Conservation (phyloP, 495 filamentous ascomycete genomes). For the Podospora anserina region DNA sequence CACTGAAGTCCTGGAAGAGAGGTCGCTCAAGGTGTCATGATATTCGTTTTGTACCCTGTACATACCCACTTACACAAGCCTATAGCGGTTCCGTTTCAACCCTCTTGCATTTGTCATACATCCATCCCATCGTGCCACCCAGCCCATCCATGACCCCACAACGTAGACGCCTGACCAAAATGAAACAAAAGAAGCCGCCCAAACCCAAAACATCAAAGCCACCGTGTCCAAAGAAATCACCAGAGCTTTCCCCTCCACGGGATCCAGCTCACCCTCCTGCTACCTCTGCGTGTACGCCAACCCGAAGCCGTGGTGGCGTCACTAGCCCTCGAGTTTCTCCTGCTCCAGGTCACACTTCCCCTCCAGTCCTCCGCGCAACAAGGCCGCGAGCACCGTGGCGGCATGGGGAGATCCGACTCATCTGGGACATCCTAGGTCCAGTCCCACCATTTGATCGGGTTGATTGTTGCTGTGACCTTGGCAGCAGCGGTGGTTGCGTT, state of each 20-base stretch:
- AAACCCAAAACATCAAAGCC: not conserved
- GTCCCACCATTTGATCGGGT: not conserved
- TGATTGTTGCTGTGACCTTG: not conserved
- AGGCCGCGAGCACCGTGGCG: not conserved
- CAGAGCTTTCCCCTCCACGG: conserved; percentile 18
- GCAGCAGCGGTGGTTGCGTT: not conserved
- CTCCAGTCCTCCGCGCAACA: not conserved
- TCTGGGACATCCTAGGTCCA: not conserved
- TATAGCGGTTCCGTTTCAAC: not conserved
- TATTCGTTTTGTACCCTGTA: not conserved
- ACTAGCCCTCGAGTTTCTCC: not conserved
- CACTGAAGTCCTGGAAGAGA: not conserved
- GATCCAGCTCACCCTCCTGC: conserved; percentile 22
- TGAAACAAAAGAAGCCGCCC: not conserved
- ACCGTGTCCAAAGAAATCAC: conserved; percentile 13
- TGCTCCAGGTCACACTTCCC: not conserved
- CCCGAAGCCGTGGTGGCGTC: too few species aligned
- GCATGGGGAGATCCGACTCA: not conserved
- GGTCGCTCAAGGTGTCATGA: not conserved
- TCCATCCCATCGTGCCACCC: not conserved
- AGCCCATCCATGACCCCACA: not conserved
- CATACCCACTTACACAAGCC: not conserved
- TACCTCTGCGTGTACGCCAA: not conserved
- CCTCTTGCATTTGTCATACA: not conserved
- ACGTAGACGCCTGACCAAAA: not conserved